Evolutionary conservation across 1,284 basidiomycete genomes (phyloP).

Genomic region (Leccinum solheimii): DNA sequence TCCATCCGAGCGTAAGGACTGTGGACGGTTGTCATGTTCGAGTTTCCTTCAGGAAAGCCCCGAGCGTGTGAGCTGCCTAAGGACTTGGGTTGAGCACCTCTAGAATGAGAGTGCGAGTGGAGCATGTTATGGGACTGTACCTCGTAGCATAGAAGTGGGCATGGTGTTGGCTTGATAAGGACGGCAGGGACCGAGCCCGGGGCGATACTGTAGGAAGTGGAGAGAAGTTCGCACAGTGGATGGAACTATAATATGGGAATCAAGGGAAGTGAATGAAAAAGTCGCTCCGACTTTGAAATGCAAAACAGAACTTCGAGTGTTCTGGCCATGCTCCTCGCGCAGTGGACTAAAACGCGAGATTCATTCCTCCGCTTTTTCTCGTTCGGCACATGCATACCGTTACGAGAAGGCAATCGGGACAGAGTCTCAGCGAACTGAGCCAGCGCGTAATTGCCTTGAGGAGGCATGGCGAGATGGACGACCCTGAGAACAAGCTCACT

Average conservation of each 20-base stretch:
- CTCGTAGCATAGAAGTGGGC: conserved; percentile 29
- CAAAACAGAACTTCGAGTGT: conserved; percentile 35
- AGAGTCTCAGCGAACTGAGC: conserved; percentile 37
- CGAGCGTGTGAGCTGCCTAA: conserved; percentile 17
- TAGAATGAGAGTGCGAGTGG: conserved; percentile 30
- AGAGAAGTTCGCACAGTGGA: conserved; percentile 20
- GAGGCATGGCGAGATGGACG: conserved; percentile 30
- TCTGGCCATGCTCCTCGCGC: conserved; percentile 39
- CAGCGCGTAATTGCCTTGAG: conserved; percentile 40
- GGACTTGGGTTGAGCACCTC: conserved; percentile 30
- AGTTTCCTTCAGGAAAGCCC: conserved; percentile 36
- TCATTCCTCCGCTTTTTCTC: conserved; percentile 38
- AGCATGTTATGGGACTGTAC: conserved; percentile 33
- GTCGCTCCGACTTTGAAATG: conserved; percentile 38
- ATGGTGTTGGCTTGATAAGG: conserved; percentile 23
- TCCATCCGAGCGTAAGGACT: conserved; percentile 35
- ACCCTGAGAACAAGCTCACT: conserved; percentile 30
- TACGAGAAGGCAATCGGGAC: conserved; percentile 21
- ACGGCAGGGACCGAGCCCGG: conserved; percentile 21
- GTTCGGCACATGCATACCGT: conserved; percentile 10
- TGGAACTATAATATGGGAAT: conserved; percentile 34
- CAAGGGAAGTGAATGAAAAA: conserved; percentile 27
- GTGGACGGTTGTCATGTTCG: conserved; percentile 26
- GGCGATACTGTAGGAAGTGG: conserved; percentile 25
- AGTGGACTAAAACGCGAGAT: conserved; percentile 38